Evolutionary conservation across 192 early-diverging fungal species (phyloP).

Genomic region (Umbelopsis vinacea): DNA sequence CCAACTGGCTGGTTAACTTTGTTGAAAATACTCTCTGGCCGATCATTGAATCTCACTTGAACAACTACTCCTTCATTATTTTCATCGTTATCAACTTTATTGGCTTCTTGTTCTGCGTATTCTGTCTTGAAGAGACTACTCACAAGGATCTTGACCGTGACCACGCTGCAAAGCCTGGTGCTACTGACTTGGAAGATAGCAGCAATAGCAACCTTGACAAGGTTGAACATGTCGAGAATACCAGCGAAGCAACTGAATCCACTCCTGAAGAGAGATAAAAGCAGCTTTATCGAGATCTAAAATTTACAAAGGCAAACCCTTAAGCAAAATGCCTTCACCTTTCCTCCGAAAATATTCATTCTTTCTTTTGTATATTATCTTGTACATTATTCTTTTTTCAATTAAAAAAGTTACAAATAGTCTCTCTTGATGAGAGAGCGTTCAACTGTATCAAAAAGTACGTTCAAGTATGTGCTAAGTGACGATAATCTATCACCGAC

Average conservation of each 20-base stretch:
- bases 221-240: constrained; percentile 17
- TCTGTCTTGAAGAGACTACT: constrained; percentile 83
- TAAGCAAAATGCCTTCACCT: background rate
- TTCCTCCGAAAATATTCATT: background rate
- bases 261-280: background rate
- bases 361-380: constrained; percentile 11
- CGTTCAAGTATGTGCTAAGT: too few species aligned
- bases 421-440: constrained; percentile 7
- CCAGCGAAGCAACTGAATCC: background rate
- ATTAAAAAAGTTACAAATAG: background rate
- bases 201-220: background rate
- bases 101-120: constrained; percentile 67
- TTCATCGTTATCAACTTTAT: constrained; percentile 71
- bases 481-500: too few species aligned
- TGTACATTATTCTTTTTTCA: constrained; percentile 16
- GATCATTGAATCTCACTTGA: constrained; percentile 34
- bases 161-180: background rate
- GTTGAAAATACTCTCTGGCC: constrained; percentile 47
- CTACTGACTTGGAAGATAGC: constrained; percentile 13
- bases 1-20: constrained; percentile 72
- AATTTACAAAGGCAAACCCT: background rate
- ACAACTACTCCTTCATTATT: constrained; percentile 59
- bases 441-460: background rate
- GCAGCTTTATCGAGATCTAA: background rate
- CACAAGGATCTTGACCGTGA: constrained; percentile 32